Base-by-base conservation (phyloP, 1,284 basidiomycete genomes). In the Chiua sp. region DNA sequence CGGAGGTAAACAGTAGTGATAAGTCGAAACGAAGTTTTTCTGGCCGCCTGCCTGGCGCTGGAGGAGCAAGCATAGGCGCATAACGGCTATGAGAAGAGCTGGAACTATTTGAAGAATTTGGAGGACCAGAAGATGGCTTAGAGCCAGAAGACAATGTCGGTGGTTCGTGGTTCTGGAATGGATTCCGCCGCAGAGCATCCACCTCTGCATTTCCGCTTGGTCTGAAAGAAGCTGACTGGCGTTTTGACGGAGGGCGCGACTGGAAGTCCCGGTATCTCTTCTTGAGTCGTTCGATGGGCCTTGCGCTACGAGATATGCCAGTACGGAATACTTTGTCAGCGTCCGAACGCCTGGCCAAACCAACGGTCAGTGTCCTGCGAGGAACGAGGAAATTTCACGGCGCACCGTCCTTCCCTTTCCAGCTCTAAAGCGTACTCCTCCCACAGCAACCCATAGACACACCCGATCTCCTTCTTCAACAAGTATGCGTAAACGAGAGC, bases 241-340 rank as follows among this genome's bases (percentile, higher is more conserved):
- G 66, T 59, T 71, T 75, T 4, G 74, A 61, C 28, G 78, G 64
- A 46, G 80, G 75, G 11, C 82, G 83, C 11, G 80, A 78, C 65
- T 93, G 88, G 75, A 96, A 98, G 47, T 95, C 91, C 33, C 86
- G 80, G 73, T 96, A 94, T 54, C 89, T 83, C 54, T 85, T 87
- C 78, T 96, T 96, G 57, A 99, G 82, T 26, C 94, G 85, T 67
- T 96, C 94, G 20, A 93, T 70, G 3, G 96, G 96, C 18, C 92
- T 85, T 12, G 91, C 94, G 63, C 86, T 85, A 23, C 92, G 88
- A 53, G 88, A 83, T 64, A 99, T 92, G 22, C 96, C 97, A 51
- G 91, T 85, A 23, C 84, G 85, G 78, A 93, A 98, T 23, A 95
- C 85, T 51, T 86, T 82, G 64, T 98, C 94, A 5, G 96, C 95